These are phyloP conservation scores for Vitis hybrid DNA, from an alignment of 177 flowering plant genomes.

Conservation along the genomic window DNA sequence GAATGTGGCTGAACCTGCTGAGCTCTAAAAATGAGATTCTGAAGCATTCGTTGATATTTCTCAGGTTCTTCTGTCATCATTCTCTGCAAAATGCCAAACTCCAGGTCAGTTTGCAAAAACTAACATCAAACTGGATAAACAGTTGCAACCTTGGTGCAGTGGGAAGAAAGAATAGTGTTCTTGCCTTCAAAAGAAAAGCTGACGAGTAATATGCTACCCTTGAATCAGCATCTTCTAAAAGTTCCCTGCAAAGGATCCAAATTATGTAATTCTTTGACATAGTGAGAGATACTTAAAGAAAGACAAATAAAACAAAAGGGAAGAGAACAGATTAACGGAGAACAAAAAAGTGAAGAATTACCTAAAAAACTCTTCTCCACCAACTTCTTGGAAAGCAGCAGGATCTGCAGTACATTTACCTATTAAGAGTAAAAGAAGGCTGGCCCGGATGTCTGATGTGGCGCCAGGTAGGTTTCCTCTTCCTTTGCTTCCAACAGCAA, in stretches of 20 bases:
- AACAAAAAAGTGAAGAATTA: slow-evolving; percentile 19
- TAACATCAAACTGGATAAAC: not conserved
- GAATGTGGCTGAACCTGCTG: slow-evolving; percentile 69
- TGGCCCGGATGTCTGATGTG: slow-evolving; percentile 89
- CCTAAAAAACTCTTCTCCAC: slow-evolving; percentile 94
- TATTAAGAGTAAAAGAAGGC: slow-evolving; percentile 86
- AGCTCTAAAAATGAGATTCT: slow-evolving; percentile 83
- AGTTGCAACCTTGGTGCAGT: not conserved
- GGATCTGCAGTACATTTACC: slow-evolving; percentile 95
- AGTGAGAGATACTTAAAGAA: not conserved
- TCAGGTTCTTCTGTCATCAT: slow-evolving; percentile 99
- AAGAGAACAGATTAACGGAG: not conserved
- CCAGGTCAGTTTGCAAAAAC: slow-evolving; percentile 8
- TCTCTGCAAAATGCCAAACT: slow-evolving; percentile 51
- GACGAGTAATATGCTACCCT: slow-evolving; percentile 97
- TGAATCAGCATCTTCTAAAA: slow-evolving; percentile 92
- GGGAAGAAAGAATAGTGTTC: slow-evolving; percentile 6
- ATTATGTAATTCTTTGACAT: not conserved
- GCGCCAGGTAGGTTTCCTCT: slow-evolving; percentile 95
- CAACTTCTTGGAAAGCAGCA: slow-evolving; percentile 80
- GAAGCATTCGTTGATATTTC: slow-evolving; percentile 84
- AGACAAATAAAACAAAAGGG: not conserved
- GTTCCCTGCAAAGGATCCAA: slow-evolving; percentile 49
- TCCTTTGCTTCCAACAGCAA: slow-evolving; percentile 98
- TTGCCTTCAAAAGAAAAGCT: slow-evolving; percentile 94